Evolutionary conservation across 495 filamentous ascomycete genomes (phyloP).

Genomic region (Penicillium dipodomyicola): DNA sequence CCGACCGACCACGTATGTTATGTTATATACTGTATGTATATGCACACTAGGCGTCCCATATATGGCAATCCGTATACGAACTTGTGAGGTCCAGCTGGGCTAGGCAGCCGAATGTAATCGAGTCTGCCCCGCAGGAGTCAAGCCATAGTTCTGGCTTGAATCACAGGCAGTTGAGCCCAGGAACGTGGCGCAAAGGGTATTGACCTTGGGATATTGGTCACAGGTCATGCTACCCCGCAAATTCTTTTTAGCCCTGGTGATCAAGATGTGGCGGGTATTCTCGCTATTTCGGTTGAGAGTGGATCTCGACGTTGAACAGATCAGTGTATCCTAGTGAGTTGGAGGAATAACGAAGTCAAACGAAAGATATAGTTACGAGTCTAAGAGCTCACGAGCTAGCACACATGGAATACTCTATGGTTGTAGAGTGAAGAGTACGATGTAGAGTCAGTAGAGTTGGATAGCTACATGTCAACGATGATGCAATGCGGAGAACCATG

Average conservation of each 20-base stretch:
- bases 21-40: not conserved
- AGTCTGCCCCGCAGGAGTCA: not conserved
- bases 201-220: not conserved
- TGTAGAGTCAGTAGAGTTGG: not conserved
- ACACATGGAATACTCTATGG: not conserved
- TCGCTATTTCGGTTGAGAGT: not conserved
- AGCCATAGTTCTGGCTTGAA: not conserved
- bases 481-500: slow-evolving; percentile 29
- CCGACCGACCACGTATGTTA: not conserved
- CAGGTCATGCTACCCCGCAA: slow-evolving; percentile 7
- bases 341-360: not conserved
- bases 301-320: not conserved
- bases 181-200: not conserved
- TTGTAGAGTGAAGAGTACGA: not conserved
- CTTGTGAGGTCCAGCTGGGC: not conserved
- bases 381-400: not conserved
- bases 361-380: not conserved
- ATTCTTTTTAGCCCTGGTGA: slow-evolving; percentile 4
- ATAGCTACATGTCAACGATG: slow-evolving; percentile 10
- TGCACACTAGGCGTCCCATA: not conserved
- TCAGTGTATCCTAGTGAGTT: not conserved
- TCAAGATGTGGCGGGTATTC: not conserved
- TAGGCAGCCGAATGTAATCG: not conserved
- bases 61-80: not conserved
- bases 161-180: not conserved